phyloP scores from a whole-genome alignment of 768 basidiomycete species.

The Phanerochaete carnosa region DNA sequence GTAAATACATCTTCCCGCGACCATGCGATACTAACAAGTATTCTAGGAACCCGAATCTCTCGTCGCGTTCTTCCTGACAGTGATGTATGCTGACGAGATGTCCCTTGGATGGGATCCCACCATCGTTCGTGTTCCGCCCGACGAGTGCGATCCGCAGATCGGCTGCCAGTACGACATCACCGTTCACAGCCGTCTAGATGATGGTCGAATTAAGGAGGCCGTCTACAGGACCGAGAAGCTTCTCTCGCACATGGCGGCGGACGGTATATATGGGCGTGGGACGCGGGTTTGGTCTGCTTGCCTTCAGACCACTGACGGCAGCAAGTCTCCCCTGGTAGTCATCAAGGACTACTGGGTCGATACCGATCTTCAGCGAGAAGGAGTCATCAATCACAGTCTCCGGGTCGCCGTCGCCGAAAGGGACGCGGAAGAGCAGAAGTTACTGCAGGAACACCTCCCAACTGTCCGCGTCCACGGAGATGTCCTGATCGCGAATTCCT shows the following conservation, averaged over 20 bases:
- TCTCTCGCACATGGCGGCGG: neutral
- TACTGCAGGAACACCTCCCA: neutral
- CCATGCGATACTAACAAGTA: neutral
- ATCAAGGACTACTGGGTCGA: constrained; percentile 17
- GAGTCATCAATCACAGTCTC: too few species aligned
- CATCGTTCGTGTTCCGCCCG: neutral
- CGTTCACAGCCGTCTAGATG: neutral
- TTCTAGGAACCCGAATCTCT: neutral
- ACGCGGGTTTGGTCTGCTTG: constrained; percentile 14
- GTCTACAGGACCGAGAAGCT: neutral
- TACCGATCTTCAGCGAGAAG: neutral
- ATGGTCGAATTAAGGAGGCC: neutral
- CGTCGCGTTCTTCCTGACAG: neutral
- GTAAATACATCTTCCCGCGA: neutral
- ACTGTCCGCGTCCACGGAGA: neutral
- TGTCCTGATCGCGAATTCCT: neutral
- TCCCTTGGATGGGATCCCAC: constrained; percentile 5
- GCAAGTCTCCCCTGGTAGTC: neutral
- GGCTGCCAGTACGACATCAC: neutral
- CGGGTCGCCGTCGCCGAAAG: neutral
- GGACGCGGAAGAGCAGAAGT: neutral
- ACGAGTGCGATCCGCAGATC: too few species aligned
- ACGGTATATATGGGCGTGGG: constrained; percentile 3
- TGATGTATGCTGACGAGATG: neutral
- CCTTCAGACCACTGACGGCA: neutral